A percentile compares a stretch with the other conserved stretches of the same genome.
These are phyloP conservation scores for Pythium vanterpoolii DNA, from an alignment of 352 stramenopile genomes.

Conservation along the genomic window DNA sequence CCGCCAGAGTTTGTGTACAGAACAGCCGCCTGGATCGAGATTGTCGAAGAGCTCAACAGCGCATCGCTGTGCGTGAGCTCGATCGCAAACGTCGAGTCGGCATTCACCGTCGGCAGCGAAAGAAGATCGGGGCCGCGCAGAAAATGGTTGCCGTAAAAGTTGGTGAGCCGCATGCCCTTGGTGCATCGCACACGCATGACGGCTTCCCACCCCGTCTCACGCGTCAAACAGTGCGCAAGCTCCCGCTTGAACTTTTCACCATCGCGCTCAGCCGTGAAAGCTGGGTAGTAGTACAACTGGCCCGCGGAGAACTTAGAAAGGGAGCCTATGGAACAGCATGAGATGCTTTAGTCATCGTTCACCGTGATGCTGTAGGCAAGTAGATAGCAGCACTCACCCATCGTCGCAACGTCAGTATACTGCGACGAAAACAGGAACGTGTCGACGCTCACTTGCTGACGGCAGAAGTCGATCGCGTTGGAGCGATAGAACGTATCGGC, in stretches of 20 bases:
- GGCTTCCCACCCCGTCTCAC: constrained; percentile 93
- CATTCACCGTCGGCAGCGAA: constrained; percentile 94
- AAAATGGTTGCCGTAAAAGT: constrained; percentile 99
- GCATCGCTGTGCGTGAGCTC: constrained; percentile 97
- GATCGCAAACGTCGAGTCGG: constrained; percentile 96
- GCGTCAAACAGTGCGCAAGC: constrained; percentile 89
- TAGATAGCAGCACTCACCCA: constrained; percentile 46
- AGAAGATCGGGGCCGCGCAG: constrained; percentile 97
- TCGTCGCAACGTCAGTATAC: constrained; percentile 96
- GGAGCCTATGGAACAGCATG: constrained; percentile 44
- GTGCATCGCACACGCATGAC: constrained; percentile 98
- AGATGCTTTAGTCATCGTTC: background rate
- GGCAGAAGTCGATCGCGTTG: constrained; percentile 95
- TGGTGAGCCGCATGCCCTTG: constrained; percentile 96
- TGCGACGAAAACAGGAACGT: constrained; percentile 95
- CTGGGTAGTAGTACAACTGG: constrained; percentile 96
- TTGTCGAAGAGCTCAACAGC: constrained; percentile 90
- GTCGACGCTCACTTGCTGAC: constrained; percentile 99
- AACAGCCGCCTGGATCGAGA: constrained; percentile 95
- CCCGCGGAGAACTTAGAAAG: constrained; percentile 95
- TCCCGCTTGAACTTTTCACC: constrained; percentile 93
- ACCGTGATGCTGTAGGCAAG: background rate
- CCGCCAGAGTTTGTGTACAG: constrained; percentile 98
- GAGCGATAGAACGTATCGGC: constrained; percentile 90
- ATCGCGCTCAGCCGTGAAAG: constrained; percentile 90